A percentile compares a stretch with the other conserved stretches of the same genome.
These are phyloP conservation scores for Penicillium sp. DNA, from an alignment of 2,329 filamentous ascomycete genomes.

Conservation along the genomic window DNA sequence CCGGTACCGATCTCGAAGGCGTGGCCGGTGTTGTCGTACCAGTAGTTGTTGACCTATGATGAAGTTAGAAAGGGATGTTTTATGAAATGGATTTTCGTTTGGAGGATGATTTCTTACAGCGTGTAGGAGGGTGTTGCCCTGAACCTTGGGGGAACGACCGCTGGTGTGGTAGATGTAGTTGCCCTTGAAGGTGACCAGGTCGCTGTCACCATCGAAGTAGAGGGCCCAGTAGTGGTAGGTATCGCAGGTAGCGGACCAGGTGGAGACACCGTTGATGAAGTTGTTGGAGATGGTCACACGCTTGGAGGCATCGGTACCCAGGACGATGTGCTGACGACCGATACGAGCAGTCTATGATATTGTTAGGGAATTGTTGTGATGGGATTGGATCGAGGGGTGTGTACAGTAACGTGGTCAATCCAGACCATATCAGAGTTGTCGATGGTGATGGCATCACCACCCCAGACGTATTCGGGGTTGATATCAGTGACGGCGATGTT, in stretches of 20 bases:
- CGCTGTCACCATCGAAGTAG: conserved; percentile 57
- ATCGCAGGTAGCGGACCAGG: conserved; percentile 58
- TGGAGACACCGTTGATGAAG: conserved; percentile 56
- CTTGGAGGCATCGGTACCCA: conserved; percentile 53
- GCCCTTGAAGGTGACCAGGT: conserved; percentile 58
- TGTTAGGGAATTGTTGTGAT: neutral
- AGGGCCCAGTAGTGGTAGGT: conserved; percentile 61
- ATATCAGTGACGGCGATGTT: conserved; percentile 57
- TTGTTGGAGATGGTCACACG: conserved; percentile 61
- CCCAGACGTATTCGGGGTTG: conserved; percentile 60
- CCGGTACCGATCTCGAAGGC: conserved; percentile 55
- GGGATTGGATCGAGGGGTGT: neutral
- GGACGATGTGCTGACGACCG: conserved; percentile 60
- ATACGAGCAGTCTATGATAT: conserved; percentile 53
- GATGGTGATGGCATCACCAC: conserved; percentile 58
- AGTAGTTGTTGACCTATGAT: conserved; percentile 58
- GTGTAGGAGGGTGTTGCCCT: conserved; percentile 57
- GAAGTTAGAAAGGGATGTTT: neutral
- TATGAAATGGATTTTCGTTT: neutral
- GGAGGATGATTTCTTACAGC: conserved; percentile 30
- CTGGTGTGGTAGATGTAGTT: conserved; percentile 62
- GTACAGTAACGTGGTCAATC: conserved; percentile 52
- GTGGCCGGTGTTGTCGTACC: conserved; percentile 54
- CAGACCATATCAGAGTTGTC: conserved; percentile 45
- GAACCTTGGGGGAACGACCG: conserved; percentile 58